Base-by-base conservation (phyloP, 352 stramenopile species). In the Globisporangium cystogenes region DNA sequence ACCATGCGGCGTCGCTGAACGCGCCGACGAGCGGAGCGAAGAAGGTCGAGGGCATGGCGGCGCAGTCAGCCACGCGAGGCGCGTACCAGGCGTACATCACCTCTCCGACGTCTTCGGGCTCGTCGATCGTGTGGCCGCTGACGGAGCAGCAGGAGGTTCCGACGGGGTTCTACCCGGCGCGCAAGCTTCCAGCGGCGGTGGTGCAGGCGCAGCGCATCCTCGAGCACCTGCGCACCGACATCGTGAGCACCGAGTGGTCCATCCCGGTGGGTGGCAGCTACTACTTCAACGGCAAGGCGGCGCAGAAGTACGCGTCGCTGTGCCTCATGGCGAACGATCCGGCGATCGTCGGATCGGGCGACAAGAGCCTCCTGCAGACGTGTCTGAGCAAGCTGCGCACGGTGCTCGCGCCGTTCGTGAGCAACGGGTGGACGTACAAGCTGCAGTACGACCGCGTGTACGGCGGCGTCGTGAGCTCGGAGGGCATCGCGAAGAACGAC, bases 231-330 rank as follows among this genome's bases (percentile, higher is more conserved):
- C 66, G 60, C 11, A 54, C 41, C 20, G 81, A 92, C 50, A 74
- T 92, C 20, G 72, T 50, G 78, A 39, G 67, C 62, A 26, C 54
- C 64, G 31, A 43, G 16, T 91, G 76, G 81, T 68, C 64, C 1
- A 78, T 90, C 31, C 24, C 75, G 1, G 59, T 21, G 1, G 58
- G 65, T 14, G 76, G 77, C 16, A 87, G 73, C 60, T 89, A 78
- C 55, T 89, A 91, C 56, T 89, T 86, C 51, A 91, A 76, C 27
- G 80, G 80, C 40, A 91, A 91, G 51, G 62, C 74, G 15, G 80
- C 78, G 21, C 77, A 87, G 49, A 86, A 89, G 55, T 88, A 87
- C 55, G 75, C 77, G 26, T 86, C 72, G 18, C 55, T 89, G 37
- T 89, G 80, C 44, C 57, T 91, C 36, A 86, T 91, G 72, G 76